Base-by-base conservation (phyloP, 176 grass and related monocot genomes). In the Calamus simplicifolius region DNA sequence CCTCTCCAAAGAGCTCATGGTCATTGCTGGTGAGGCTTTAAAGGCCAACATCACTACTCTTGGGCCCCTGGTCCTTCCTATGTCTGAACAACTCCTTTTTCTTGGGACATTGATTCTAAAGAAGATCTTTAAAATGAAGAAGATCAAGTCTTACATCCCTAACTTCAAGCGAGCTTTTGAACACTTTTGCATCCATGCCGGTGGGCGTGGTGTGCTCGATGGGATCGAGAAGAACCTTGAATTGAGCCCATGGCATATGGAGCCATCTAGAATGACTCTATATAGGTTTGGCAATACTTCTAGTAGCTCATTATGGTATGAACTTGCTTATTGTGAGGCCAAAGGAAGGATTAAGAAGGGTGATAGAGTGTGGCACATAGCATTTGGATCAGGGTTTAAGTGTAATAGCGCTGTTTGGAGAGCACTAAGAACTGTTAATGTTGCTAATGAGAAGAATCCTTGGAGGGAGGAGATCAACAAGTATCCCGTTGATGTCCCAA, bases 161-260 rank as follows among this genome's bases (percentile, higher is more conserved):
- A 66, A 87, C 79, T 87, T 87, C 67, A 82, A 67, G 50, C 57
- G 71, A 0, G 84, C 78, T 29, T 51, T 87, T 3, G 75, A 87
- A 3, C 85, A 83, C 72, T 88, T 88, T 51, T 88, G 85, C 76
- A 80, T 88, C 79, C 85, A 88, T 72, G 80, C 80, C 0, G 85
- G 85, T 0, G 85, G 79, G 0, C 75, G 85, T 3, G 76, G 67
- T 29, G 85, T 88, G 79, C 76, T 88, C 19, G 85, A 88, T 54
- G 85, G 76, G 68, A 58, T 88, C 25, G 85, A 88, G 76, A 59
- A 49, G 6, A 80, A 68, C 68, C 72, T 83, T 0, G 31, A 25
- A 0, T 59, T 88, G n/a, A 76, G 35, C 17, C 53, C 27, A 0
- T 79, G 80, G 80, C 63, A 88, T 75, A 88, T 88, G 85, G 85